These are phyloP conservation scores for Xylogone sp. DNA, from an alignment of 2,329 filamentous ascomycete genomes.

Conservation along the genomic window DNA sequence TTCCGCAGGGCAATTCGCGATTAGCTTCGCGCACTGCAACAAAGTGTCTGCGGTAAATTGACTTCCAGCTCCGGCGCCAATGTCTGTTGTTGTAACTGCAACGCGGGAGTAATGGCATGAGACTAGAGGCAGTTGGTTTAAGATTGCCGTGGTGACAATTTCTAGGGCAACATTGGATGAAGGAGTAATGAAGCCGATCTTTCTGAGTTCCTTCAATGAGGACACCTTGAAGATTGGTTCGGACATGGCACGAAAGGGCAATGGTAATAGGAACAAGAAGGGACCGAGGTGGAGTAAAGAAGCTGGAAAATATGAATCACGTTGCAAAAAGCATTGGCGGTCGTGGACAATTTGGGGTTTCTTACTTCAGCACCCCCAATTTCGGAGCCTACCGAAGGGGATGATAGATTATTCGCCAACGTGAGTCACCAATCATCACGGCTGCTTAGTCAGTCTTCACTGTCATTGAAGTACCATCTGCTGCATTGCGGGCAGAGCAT, in stretches of 20 bases:
- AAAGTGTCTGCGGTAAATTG: slow-evolving; percentile 1
- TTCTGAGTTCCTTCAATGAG: slow-evolving; percentile 3
- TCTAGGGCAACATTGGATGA: slow-evolving; percentile 3
- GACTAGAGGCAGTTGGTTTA: not conserved
- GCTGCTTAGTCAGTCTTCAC: not conserved
- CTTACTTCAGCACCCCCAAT: not conserved
- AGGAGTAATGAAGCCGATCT: slow-evolving; percentile 2
- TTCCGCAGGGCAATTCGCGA: not conserved
- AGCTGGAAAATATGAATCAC: not conserved
- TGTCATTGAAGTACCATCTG: not conserved
- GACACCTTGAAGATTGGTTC: slow-evolving; percentile 1
- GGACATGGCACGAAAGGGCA: not conserved
- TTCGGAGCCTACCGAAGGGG: not conserved
- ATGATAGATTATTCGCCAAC: not conserved
- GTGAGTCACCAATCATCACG: not conserved
- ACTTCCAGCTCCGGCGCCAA: not conserved
- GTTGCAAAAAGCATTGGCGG: not conserved
- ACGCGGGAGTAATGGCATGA: slow-evolving; percentile 1
- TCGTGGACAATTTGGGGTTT: not conserved
- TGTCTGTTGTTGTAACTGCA: not conserved
- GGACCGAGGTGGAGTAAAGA: not conserved
- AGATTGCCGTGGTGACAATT: slow-evolving; percentile 1
- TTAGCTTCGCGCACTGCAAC: not conserved
- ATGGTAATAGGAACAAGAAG: not conserved
- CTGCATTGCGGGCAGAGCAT: not conserved